A percentile compares a stretch with the other conserved stretches of the same genome.
phyloP scores from a whole-genome alignment of 1,139 yeast species.

The Saccharomyces hybrid region DNA sequence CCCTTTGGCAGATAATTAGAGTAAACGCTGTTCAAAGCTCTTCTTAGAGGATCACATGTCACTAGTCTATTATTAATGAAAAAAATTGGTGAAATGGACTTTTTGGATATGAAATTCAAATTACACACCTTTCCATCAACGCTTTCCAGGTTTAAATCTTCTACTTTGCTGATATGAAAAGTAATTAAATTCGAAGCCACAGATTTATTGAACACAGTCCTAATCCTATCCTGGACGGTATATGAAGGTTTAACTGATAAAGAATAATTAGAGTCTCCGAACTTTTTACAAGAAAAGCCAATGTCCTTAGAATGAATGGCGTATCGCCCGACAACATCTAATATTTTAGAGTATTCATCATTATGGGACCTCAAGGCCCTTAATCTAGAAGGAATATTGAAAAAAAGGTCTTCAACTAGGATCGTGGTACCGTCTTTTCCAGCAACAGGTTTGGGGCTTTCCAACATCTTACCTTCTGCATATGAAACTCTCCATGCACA shows the following conservation, averaged over 20 bases:
- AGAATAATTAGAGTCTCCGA: conserved; percentile 55
- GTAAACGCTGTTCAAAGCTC: conserved; percentile 62
- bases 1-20: conserved; percentile 71
- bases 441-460: conserved; percentile 67
- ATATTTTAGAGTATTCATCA: conserved; percentile 68
- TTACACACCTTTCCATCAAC: conserved; percentile 61
- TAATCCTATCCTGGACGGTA: conserved; percentile 55
- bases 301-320: conserved; percentile 64
- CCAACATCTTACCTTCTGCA: conserved; percentile 49
- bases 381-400: conserved; percentile 74
- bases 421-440: conserved; percentile 86
- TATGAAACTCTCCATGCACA: conserved; percentile 67
- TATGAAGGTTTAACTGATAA: conserved; percentile 45
- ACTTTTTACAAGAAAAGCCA: conserved; percentile 73
- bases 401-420: conserved; percentile 80
- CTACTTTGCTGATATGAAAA: conserved; percentile 22
- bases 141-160: conserved; percentile 40
- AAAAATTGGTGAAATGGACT: conserved; percentile 57
- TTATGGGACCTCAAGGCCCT: conserved; percentile 55
- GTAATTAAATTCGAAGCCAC: conserved; percentile 53
- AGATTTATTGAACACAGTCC: conserved; percentile 62
- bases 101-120: conserved; percentile 65
- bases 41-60: conserved; percentile 66
- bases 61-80: conserved; percentile 84
- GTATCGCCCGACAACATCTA: conserved; percentile 80